These are phyloP conservation scores for Piromyces finnis DNA, from an alignment of 192 early-diverging fungal species.

Conservation along the genomic window DNA sequence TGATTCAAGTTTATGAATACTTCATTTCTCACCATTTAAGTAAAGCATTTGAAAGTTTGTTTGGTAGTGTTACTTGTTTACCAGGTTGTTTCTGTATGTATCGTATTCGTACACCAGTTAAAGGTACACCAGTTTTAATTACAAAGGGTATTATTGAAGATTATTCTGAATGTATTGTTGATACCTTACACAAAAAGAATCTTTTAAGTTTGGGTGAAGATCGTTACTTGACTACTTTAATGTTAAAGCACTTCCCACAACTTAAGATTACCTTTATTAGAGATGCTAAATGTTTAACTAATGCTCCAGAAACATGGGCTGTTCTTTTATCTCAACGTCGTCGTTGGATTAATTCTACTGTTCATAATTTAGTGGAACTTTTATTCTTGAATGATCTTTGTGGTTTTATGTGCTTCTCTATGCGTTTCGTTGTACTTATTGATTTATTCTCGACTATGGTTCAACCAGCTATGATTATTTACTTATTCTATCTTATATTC, in stretches of 20 bases:
- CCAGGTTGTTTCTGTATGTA: slow-evolving; percentile 99
- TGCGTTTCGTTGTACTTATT: slow-evolving; percentile 89
- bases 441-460: slow-evolving; percentile 84
- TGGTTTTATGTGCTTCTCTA: slow-evolving; percentile 93
- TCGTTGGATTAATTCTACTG: slow-evolving; percentile 99
- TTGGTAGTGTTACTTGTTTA: slow-evolving; percentile 92
- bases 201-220: slow-evolving; percentile 95
- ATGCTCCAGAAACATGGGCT: slow-evolving; percentile 81
- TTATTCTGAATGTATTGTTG: slow-evolving; percentile 83
- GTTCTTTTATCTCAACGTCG: slow-evolving; percentile 93
- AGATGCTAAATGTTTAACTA: slow-evolving; percentile 83
- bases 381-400: slow-evolving; percentile 84
- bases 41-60: slow-evolving; percentile 93
- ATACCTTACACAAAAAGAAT: slow-evolving; percentile 98
- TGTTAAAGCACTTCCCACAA: slow-evolving; percentile 97
- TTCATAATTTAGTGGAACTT: slow-evolving; percentile 95
- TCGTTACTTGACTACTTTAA: slow-evolving; percentile 86
- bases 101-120: slow-evolving; percentile 71
- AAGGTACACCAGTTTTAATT: slow-evolving; percentile 80
- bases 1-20: slow-evolving; percentile 98
- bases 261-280: slow-evolving; percentile 84
- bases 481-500: slow-evolving; percentile 26
- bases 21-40: slow-evolving; percentile 93
- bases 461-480: slow-evolving; percentile 78
- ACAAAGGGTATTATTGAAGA: slow-evolving; percentile 77